Percentiles rank a stretch among this genome's conserved stretches.
Conservation (phyloP, 805 yeast genomes). For the Yarrowia hollandica region DNA sequence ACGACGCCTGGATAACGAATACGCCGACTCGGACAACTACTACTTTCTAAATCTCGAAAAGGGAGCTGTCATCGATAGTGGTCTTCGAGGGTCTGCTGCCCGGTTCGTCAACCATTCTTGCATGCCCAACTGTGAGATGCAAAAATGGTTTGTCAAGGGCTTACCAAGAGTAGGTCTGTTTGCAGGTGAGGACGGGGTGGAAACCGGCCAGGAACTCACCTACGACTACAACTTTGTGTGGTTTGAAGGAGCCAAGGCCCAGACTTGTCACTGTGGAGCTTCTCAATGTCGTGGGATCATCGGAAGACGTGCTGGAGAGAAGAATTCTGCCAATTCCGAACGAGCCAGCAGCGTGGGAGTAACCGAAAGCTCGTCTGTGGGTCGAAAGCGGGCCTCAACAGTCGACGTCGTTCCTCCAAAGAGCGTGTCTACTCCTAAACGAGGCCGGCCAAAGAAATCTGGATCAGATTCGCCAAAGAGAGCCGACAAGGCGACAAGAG, state of each 20-base stretch:
- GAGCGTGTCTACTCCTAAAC: neutral
- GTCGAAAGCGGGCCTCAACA: neutral
- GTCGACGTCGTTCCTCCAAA: neutral
- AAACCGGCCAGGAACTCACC: conserved; percentile 48
- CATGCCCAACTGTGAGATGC: conserved; percentile 50
- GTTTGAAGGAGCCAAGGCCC: conserved; percentile 48
- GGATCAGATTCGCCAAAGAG: neutral
- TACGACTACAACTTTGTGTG: conserved; percentile 53
- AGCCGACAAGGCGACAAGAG: neutral
- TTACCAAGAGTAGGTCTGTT: conserved; percentile 50
- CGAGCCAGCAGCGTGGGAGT: neutral
- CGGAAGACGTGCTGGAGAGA: conserved; percentile 31
- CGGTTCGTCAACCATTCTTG: conserved; percentile 55
- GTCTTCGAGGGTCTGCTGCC: conserved; percentile 50
- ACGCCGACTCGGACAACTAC: conserved; percentile 42
- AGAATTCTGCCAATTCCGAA: neutral
- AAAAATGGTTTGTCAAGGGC: conserved; percentile 51
- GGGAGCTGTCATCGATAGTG: conserved; percentile 49
- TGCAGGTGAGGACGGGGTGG: conserved; percentile 45
- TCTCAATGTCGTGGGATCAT: conserved; percentile 45
- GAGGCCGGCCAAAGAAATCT: neutral
- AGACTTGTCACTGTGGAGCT: conserved; percentile 49
- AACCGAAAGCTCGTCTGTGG: neutral
- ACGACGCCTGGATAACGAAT: conserved; percentile 42
- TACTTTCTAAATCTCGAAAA: conserved; percentile 48